A percentile compares a stretch with the other conserved stretches of the same genome.
These are phyloP conservation scores for Scytalidium sp. DNA, from an alignment of 2,329 filamentous ascomycete species.

Conservation along the genomic window DNA sequence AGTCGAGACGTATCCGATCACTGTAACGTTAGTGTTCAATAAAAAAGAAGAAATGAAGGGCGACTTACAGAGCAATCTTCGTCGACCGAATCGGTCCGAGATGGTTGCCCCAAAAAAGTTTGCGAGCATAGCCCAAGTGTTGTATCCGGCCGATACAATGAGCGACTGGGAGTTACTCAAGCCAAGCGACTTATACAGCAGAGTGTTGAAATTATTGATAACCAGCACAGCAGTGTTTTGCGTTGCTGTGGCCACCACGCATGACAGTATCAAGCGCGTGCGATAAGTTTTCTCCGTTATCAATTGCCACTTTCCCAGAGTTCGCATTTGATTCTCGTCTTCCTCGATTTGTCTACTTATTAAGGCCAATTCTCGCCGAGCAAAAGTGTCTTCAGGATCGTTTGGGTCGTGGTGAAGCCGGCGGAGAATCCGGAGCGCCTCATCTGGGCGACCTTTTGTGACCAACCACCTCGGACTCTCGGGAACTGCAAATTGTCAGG, in stretches of 20 bases:
- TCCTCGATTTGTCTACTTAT: constrained; percentile 26
- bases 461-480: constrained; percentile 31
- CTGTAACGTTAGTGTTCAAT: too few relatives aligned
- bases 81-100: constrained; percentile 12
- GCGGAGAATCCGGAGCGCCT: constrained; percentile 17
- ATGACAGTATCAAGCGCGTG: too few relatives aligned
- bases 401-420: constrained; percentile 17
- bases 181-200: constrained; percentile 9
- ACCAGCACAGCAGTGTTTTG: constrained; percentile 8
- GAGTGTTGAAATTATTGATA: constrained; percentile 6
- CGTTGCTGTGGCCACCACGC: too few relatives aligned
- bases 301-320: too few relatives aligned
- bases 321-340: too few relatives aligned
- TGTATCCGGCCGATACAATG: constrained; percentile 7
- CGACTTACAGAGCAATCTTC: too few relatives aligned
- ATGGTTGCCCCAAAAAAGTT: constrained; percentile 8
- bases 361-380: constrained; percentile 25
- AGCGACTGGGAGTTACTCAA: constrained; percentile 1
- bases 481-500: too few relatives aligned
- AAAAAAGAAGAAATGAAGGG: too few relatives aligned
- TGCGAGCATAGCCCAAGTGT: constrained; percentile 1
- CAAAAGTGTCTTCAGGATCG: constrained; percentile 22
- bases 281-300: too few relatives aligned
- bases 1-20: too few relatives aligned
- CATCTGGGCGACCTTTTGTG: constrained; percentile 17